Conservation (phyloP, 2,329 filamentous ascomycete species). For the Botrytis sinoallii region DNA sequence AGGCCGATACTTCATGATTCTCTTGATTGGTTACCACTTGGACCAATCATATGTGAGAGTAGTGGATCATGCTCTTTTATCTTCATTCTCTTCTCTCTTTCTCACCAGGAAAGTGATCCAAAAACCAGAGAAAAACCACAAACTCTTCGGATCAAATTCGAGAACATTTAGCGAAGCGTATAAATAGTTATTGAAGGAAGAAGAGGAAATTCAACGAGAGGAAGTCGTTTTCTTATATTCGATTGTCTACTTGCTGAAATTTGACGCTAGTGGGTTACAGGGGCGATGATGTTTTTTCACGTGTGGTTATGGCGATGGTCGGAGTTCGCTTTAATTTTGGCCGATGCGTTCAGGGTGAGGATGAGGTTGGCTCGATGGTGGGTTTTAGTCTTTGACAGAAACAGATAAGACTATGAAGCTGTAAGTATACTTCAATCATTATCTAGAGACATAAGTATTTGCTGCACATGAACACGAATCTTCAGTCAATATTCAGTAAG, state of each 20-base stretch:
- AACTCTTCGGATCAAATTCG: conserved; percentile 9
- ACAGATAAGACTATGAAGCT: neutral
- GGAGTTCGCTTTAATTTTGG: neutral
- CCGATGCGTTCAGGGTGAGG: neutral
- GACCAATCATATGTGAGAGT: neutral
- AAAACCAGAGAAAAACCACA: conserved; percentile 11
- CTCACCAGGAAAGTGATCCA: neutral
- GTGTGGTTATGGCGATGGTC: neutral
- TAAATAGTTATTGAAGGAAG: neutral
- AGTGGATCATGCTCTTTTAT: neutral
- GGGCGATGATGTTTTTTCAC: conserved; percentile 20
- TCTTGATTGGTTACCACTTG: conserved; percentile 14
- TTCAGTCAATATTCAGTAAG: neutral
- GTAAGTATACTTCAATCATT: neutral
- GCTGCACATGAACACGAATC: neutral
- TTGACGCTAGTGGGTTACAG: conserved; percentile 11
- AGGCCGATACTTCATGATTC: neutral
- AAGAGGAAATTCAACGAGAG: neutral
- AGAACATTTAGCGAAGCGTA: neutral
- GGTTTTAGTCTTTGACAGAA: neutral
- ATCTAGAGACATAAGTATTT: neutral
- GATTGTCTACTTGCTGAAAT: neutral
- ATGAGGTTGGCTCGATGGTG: no score
- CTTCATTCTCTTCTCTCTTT: neutral
- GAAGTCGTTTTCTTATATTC: conserved; percentile 17